Evolutionary conservation across 2,329 filamentous ascomycete species (phyloP), one percentile per base, ranked within the genome.

Genomic region (Trichophyton verrucosum): DNA sequence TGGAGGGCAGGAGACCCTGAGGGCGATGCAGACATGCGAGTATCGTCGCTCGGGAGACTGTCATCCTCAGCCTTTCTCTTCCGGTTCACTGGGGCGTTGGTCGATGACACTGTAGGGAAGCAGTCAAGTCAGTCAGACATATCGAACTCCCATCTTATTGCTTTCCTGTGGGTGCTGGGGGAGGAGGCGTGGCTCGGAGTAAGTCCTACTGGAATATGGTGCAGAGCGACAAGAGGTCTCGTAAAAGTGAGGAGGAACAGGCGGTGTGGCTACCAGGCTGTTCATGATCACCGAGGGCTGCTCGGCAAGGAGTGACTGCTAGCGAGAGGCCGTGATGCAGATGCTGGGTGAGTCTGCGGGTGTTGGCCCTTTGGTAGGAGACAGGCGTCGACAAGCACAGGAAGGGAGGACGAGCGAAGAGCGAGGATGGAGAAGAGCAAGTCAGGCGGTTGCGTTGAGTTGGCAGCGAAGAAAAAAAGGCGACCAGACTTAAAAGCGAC

Each of bases 11-110:
- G 91, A 44, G 92, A 96, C 74, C 82, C 86, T 62, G 84, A 82
- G 5, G 92, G 91, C 42, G 92, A 96, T 68, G 92, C 86, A 62
- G 87, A 90, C 89, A 97, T 96, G 70, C 91, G 89, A 71, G 91
- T 88, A 65, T 81, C 73, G 67, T 84, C 82, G 65, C 59, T 61
- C 1, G 67, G 71, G 65, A 75, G 75, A 68, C 76, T 75, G 68
- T 86, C 84, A 67, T 85, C 83, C 61, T 92, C 89, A 69, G 89
- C 91, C 80, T 97, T 97, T 75, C 94, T 86, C 81, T 97, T 97
- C 66, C 83, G 79, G 69, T 74, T 76, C 68, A 68, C 69, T 68
- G 74, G 71, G 66, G 72, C 68, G 68, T 73, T 71, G 59, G 69
- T 70, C 65, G 72, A 71, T 65, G 71, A 75, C 69, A 74, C 70